A percentile compares a stretch with the other conserved stretches of the same genome.
These are phyloP conservation scores for Fusarium drepaniforme DNA, from an alignment of 2,329 filamentous ascomycete species.

Conservation along the genomic window DNA sequence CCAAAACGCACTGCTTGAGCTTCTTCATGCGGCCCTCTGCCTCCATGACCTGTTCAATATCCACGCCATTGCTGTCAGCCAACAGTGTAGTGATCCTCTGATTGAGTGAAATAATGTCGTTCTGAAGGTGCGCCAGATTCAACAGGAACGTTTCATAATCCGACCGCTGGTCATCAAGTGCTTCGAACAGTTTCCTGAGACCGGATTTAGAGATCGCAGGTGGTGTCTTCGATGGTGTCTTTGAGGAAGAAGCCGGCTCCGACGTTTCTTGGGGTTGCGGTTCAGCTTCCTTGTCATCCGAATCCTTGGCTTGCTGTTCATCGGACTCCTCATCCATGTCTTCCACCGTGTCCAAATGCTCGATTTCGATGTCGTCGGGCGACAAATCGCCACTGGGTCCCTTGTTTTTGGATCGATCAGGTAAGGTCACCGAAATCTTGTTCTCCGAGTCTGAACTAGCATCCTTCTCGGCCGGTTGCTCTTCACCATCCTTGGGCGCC, in stretches of 20 bases:
- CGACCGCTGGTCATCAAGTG: conserved; percentile 46
- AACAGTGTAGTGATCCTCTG: conserved; percentile 48
- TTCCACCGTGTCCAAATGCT: conserved; percentile 49
- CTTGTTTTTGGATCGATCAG: conserved; percentile 25
- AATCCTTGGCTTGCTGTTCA: conserved; percentile 35
- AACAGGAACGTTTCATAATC: conserved; percentile 50
- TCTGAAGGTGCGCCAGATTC: conserved; percentile 49
- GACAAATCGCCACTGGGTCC: conserved; percentile 41
- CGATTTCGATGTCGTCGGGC: conserved; percentile 65
- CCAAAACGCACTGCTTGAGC: conserved; percentile 48
- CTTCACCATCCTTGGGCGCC: conserved; percentile 14
- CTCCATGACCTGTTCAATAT: conserved; percentile 43
- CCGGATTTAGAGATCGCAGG: neutral
- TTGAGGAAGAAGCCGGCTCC: conserved; percentile 1
- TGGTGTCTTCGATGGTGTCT: neutral
- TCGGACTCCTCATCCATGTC: conserved; percentile 44
- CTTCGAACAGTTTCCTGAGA: conserved; percentile 20
- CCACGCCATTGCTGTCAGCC: conserved; percentile 36
- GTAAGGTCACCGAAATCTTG: neutral
- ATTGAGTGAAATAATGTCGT: conserved; percentile 44
- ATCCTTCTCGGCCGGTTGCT: conserved; percentile 3
- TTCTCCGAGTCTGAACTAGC: conserved; percentile 1
- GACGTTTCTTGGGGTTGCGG: conserved; percentile 1
- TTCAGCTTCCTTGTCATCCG: conserved; percentile 12
- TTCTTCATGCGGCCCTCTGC: conserved; percentile 43